Conservation (phyloP, 2,329 filamentous ascomycete genomes). For the Penicillium sp. region DNA sequence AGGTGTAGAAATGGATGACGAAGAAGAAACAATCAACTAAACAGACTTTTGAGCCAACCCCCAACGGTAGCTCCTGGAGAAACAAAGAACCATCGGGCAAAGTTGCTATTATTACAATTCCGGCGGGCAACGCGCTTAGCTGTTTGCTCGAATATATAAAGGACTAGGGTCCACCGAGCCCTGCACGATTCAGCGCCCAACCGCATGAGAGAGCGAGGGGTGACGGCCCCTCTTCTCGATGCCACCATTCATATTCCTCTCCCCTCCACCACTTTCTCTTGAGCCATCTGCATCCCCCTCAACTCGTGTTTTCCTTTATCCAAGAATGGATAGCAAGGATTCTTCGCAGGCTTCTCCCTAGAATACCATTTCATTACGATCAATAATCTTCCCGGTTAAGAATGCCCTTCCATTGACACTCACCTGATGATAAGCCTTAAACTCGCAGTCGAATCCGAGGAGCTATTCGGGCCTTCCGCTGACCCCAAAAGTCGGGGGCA, state of each 20-base stretch:
- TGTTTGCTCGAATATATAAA: background rate
- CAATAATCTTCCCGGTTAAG: background rate
- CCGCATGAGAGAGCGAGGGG: background rate
- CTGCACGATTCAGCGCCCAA: background rate
- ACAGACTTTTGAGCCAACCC: background rate
- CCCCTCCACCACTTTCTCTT: background rate
- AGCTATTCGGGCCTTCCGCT: background rate
- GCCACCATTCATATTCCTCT: background rate
- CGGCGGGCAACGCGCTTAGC: background rate
- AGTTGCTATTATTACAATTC: background rate
- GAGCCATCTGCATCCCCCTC: background rate
- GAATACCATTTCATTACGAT: background rate
- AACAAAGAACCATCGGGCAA: background rate
- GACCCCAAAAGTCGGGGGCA: background rate
- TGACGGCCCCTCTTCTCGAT: background rate
- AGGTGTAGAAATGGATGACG: background rate
- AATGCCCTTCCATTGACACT: background rate
- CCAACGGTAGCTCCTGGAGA: background rate
- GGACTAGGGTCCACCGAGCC: background rate
- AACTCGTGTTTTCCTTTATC: background rate
- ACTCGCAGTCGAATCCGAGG: background rate
- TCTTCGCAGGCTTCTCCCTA: background rate
- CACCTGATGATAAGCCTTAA: background rate
- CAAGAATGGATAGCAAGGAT: background rate
- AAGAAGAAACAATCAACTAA: background rate